These are phyloP conservation scores for Phoma sp. DNA, from an alignment of 2,329 filamentous ascomycete genomes.

Conservation along the genomic window DNA sequence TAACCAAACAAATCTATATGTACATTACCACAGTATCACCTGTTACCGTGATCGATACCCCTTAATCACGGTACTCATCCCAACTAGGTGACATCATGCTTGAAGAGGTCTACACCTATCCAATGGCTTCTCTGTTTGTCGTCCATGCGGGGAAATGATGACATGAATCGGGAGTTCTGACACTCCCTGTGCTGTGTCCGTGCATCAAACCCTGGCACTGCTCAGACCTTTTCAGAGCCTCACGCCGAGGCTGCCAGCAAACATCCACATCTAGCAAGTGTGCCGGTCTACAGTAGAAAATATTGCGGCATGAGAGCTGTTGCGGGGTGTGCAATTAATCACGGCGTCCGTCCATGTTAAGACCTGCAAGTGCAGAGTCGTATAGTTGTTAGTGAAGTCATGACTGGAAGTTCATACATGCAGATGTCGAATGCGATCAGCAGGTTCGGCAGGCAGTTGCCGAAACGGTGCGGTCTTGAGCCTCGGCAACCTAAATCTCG, in stretches of 20 bases:
- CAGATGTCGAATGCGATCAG: too few species aligned
- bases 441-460: too few species aligned
- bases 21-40: neutral
- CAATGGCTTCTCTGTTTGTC: neutral
- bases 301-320: too few species aligned
- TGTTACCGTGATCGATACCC: neutral
- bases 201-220: neutral
- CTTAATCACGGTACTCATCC: neutral
- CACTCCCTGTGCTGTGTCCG: neutral
- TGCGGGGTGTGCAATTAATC: neutral
- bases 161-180: neutral
- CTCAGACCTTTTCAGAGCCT: neutral
- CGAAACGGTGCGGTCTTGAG: too few species aligned
- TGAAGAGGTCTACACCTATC: neutral
- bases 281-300: neutral
- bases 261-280: neutral
- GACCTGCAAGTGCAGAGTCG: neutral
- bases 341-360: neutral
- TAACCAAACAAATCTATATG: neutral
- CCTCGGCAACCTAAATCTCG: too few species aligned
- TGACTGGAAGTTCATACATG: too few species aligned
- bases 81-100: neutral
- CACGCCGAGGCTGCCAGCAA: constrained; percentile 6
- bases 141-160: neutral
- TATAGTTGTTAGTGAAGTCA: too few species aligned